Evolutionary conservation across 805 yeast species (phyloP), one percentile per base, ranked within the genome.

Genomic region (Lachancea quebecensis): DNA sequence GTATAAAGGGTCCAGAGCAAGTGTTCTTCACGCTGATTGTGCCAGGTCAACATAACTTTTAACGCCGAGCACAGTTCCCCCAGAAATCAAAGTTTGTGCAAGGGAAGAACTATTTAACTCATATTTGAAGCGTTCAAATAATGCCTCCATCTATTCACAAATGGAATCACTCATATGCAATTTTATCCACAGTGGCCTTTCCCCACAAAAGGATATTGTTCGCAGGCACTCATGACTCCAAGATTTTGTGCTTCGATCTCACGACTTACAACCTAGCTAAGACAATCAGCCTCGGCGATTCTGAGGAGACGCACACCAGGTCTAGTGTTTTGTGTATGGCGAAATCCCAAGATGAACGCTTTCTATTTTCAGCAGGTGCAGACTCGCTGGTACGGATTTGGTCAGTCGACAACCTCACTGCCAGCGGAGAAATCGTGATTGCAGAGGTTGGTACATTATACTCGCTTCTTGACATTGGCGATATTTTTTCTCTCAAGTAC

Each of bases 211-310:
- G 73, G 30, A 62, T 83, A 7, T 52, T 91, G 4, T 85, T 86
- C 59, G 93, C 95, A 45, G 99, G 99, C 9, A 88, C 96, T 1
- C 95, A 90, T 52, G 86, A 85, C 56, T 85, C 93, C 10, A 77
- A 77, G 52, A 82, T 91, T 35, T 64, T 86, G 34, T 82, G 86
- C 1, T 81, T 75, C 57, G 91, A 87, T 55, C 67, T 85, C 44
- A 64, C 63, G 4, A 80, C 85, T 0, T 91, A 78, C 60, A 80
- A 81, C 52, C 39, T 64, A 15, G 56, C 59, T 4, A 69, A 72
- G 41, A 74, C 73, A 38, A 62, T 70, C 33, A 70, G 68, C 9
- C 64, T 85, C 16, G 70, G 70, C 5, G 44, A 50, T 12, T 29
- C 33, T 16, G 57, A 54, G n/a, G 47, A 37, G 29, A 48, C 57